These are phyloP conservation scores for Aspergillus pseudoterreus DNA, from an alignment of 2,329 filamentous ascomycete genomes.

Conservation along the genomic window DNA sequence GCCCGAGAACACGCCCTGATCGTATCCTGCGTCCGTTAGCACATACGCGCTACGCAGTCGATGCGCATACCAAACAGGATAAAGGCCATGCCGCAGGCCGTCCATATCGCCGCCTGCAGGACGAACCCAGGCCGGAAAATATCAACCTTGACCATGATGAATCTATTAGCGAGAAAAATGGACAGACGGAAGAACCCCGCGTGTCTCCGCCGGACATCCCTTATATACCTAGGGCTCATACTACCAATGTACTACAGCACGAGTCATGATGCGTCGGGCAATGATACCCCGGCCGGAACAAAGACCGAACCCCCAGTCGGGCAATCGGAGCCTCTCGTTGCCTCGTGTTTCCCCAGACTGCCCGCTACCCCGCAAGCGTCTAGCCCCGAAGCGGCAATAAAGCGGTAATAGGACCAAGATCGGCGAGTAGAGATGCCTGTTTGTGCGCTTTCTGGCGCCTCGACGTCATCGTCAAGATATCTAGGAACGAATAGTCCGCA, in stretches of 20 bases:
- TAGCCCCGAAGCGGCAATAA: background rate
- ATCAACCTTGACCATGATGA: background rate
- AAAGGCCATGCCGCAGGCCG: constrained; percentile 22
- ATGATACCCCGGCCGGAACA: background rate
- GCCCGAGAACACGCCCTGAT: constrained; percentile 48
- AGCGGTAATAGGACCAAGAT: background rate
- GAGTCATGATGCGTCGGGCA: background rate
- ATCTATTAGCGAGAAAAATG: background rate
- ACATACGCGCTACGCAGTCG: background rate
- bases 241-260: background rate
- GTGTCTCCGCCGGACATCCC: background rate
- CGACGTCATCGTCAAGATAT: background rate
- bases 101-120: constrained; percentile 20
- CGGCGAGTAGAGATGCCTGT: background rate
- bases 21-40: constrained; percentile 35
- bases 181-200: background rate
- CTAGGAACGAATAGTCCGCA: background rate
- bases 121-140: constrained; percentile 20
- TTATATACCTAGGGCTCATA: background rate
- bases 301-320: background rate
- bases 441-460: background rate
- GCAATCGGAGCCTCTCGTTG: background rate
- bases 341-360: background rate
- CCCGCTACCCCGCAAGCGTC: background rate
- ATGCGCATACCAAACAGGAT: constrained; percentile 20